A percentile compares a stretch with the other conserved stretches of the same genome.
These are phyloP conservation scores for Lactifluus piperatus DNA, from an alignment of 768 basidiomycete genomes.

Conservation along the genomic window DNA sequence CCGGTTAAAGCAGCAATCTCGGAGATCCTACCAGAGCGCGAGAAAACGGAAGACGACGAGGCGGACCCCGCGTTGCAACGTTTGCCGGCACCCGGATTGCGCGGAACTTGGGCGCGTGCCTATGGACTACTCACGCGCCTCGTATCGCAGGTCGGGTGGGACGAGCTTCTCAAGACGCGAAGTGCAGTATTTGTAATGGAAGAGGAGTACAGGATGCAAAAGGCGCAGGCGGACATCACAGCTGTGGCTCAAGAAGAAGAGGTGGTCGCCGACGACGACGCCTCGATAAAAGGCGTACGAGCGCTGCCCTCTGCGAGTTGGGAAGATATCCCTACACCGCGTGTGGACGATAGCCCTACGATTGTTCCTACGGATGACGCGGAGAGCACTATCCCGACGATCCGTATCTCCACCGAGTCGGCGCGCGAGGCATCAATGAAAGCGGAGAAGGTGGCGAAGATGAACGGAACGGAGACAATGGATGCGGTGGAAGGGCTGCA, in stretches of 20 bases:
- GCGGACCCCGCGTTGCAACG: slow-evolving; percentile 91
- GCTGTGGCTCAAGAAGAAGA: slow-evolving; percentile 25
- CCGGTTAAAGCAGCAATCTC: slow-evolving; percentile 81
- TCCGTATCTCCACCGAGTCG: slow-evolving; percentile 50
- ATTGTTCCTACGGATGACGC: slow-evolving; percentile 23
- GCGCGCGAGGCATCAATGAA: slow-evolving; percentile 39
- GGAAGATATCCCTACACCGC: slow-evolving; percentile 22
- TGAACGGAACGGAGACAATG: slow-evolving; percentile 32
- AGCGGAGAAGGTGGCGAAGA: slow-evolving; percentile 31
- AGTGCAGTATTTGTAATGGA: slow-evolving; percentile 98
- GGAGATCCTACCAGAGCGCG: slow-evolving; percentile 82
- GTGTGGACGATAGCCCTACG: slow-evolving; percentile 16
- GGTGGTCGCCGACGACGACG: slow-evolving; percentile 49
- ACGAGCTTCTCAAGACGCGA: slow-evolving; percentile 92
- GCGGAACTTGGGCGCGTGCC: slow-evolving; percentile 94
- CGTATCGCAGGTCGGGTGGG: slow-evolving; percentile 95
- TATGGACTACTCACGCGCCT: slow-evolving; percentile 86
- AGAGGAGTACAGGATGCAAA: slow-evolving; percentile 97
- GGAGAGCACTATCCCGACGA: slow-evolving; percentile 41
- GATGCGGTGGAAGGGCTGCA: slow-evolving; percentile 30
- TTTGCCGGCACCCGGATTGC: slow-evolving; percentile 88
- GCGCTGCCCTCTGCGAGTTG: slow-evolving; percentile 27
- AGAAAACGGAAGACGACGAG: slow-evolving; percentile 78
- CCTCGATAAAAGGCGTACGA: slow-evolving; percentile 57
- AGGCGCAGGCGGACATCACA: slow-evolving; percentile 65